Evolutionary conservation across 305 asterid species (phyloP), one percentile per base, ranked within the genome.

Genomic region (Fraxinus floribunda): DNA sequence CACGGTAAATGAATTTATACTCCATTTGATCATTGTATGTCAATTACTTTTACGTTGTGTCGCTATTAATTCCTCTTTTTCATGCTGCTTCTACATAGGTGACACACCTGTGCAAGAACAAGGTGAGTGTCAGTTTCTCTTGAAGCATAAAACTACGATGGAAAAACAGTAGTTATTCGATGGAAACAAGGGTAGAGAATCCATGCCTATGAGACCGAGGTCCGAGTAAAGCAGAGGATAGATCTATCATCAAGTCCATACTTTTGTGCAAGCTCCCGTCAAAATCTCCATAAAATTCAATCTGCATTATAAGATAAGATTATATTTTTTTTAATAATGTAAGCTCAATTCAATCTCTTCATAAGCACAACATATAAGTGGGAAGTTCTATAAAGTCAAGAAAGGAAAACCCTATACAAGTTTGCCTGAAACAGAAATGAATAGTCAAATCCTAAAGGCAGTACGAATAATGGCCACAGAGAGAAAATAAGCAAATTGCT

Each of bases 231-330:
- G 97, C 99, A 60, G 92, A 87, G 16, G 97, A 92, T 84, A 95
- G 89, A 84, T 95, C 98, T 60, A 91, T 26, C 34, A 86, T 81
- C 88, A 95, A 87, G 87, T 94, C 98, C 83, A 94, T 89, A 83
- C 92, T 94, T 79, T 91, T 94, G 90, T 93, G 97, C 91, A 95
- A 93, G 90, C 98, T 94, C 81, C 94, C 98, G 36, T 95, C 99
- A 73, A 94, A 93, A 86, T 95, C 99, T 83, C 98, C 99, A 78
- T 93, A 95, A 85, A 95, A 95, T 78, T 95, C 99, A 84, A 95
- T 92, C 99, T 94, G 90, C 80, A 84, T 18, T 35, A 44, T 44
- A 75, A 44, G 32, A 75, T 10, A 78, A 62, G 7, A 72, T 13
- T 30, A 64, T 64, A 64, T 34, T 24, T 64, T 26, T 26, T 4